Conservation (phyloP, 2,329 filamentous ascomycete species). For the Ophiostoma sp. region DNA sequence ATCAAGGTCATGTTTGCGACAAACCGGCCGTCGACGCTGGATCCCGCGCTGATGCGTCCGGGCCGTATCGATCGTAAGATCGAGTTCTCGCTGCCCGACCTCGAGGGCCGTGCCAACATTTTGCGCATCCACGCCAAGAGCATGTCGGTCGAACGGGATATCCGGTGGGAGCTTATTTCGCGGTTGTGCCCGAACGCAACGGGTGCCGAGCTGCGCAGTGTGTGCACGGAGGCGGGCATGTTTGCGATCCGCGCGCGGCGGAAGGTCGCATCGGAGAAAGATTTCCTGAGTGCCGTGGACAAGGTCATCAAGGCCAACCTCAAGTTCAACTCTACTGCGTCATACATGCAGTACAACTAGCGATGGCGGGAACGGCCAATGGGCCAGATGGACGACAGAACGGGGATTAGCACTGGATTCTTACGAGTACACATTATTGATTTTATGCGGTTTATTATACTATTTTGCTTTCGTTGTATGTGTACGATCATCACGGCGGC, state of each 20-base stretch:
- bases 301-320: conserved; percentile 99
- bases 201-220: conserved; percentile 89
- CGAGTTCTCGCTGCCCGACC: conserved; percentile 93
- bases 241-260: conserved; percentile 90
- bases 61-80: conserved; percentile 99
- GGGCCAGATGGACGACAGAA: neutral
- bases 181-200: conserved; percentile 95
- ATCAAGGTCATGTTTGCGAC: conserved; percentile 99
- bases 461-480: neutral
- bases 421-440: neutral
- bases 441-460: neutral
- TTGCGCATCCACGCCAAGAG: conserved; percentile 98
- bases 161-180: conserved; percentile 97
- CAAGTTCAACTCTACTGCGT: conserved; percentile 98
- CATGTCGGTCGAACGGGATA: conserved; percentile 98
- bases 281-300: conserved; percentile 95
- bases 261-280: conserved; percentile 98
- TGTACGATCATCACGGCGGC: neutral
- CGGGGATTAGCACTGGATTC: neutral
- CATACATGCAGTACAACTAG: conserved; percentile 99
- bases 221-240: conserved; percentile 98
- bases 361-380: neutral
- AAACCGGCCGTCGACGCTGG: conserved; percentile 97
- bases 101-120: conserved; percentile 96
- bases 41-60: conserved; percentile 91